Base-by-base conservation (phyloP, 2,329 filamentous ascomycete genomes). In the Microcera coccophila region DNA sequence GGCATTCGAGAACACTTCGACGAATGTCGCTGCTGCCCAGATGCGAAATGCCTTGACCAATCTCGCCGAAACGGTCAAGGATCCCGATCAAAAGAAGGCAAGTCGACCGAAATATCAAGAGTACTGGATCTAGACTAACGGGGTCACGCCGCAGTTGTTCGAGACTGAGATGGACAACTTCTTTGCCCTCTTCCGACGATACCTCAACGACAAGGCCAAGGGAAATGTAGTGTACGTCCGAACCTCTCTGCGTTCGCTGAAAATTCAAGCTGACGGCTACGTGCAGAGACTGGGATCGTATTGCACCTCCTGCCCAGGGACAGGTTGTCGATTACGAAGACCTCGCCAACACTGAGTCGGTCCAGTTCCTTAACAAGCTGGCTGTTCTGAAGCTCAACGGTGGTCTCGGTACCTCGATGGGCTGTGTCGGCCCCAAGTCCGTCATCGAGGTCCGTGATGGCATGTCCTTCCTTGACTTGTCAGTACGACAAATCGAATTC, bases 141-240 rank as follows among this genome's bases (percentile, higher is more conserved):
- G 19, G 10, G 41, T 20, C 2, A 10, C 9, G 17, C 36, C 33
- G 57, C 56, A 88, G 87, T 82, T 94, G 55, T 97, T 97, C 70
- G 91, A 97, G 75, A 94, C 90, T 4, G 91, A 98, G 74, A 97
- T 96, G 90, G 93, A 98, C 81, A 98, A 98, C 83, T 98, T 98
- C 79, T 98, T 98, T 67, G 85, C 90, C 48, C 85, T 98, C 50
- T 98, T 98, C 85, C 87, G 93, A 65, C 84, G 93, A 72, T 98
- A 96, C 73, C 77, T 98, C 52, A 96, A 96, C 67, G 93, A 97
- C 76, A 95, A 96, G 79, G 91, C 93, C 64, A 97, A 97, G 82
- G 90, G 91, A 68, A 96, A 93, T 67, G 82, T 82, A 39, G 81
- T 93, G 79, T 85, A 76, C 54, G 81, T 70, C 45, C 45, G 31